Conservation (phyloP, 2,329 filamentous ascomycete species). For the Paramyrothecium sp. region DNA sequence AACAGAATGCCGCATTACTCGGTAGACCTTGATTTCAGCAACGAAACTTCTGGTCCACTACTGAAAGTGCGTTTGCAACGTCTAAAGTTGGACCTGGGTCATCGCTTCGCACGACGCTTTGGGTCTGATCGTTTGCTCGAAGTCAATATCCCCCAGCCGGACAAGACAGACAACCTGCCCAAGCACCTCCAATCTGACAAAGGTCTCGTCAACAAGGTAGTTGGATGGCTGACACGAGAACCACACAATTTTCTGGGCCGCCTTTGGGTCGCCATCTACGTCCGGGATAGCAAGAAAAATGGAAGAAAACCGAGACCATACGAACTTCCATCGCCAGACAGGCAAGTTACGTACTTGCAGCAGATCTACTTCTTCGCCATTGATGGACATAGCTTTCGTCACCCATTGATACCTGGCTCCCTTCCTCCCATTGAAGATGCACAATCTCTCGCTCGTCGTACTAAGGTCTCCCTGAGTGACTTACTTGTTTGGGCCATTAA, state of each 20-base stretch:
- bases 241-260: constrained; percentile 45
- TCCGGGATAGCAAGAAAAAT: constrained; percentile 36
- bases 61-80: constrained; percentile 48
- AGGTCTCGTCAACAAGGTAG: constrained; percentile 24
- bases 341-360: constrained; percentile 14
- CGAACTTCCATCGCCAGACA: constrained; percentile 21
- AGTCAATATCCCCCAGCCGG: constrained; percentile 46
- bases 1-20: constrained; percentile 40
- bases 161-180: constrained; percentile 23
- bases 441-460: constrained; percentile 16
- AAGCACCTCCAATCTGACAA: constrained; percentile 27
- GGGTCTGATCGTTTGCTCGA: constrained; percentile 60
- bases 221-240: constrained; percentile 22
- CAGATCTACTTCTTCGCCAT: constrained; percentile 55
- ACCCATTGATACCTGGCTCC: constrained; percentile 5
- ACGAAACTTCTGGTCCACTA: constrained; percentile 31
- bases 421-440: constrained; percentile 21
- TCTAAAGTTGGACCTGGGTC: constrained; percentile 44
- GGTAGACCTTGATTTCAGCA: constrained; percentile 37
- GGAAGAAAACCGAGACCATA: constrained; percentile 28
- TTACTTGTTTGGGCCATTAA: constrained; percentile 55
- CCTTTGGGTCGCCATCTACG: constrained; percentile 47
- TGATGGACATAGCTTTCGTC: constrained; percentile 39
- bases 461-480: constrained; percentile 31
- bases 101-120: constrained; percentile 54